A percentile compares a stretch with the other conserved stretches of the same genome.
Conservation (phyloP, 108 stramenopile genomes). For the Cyclotella sp. region DNA sequence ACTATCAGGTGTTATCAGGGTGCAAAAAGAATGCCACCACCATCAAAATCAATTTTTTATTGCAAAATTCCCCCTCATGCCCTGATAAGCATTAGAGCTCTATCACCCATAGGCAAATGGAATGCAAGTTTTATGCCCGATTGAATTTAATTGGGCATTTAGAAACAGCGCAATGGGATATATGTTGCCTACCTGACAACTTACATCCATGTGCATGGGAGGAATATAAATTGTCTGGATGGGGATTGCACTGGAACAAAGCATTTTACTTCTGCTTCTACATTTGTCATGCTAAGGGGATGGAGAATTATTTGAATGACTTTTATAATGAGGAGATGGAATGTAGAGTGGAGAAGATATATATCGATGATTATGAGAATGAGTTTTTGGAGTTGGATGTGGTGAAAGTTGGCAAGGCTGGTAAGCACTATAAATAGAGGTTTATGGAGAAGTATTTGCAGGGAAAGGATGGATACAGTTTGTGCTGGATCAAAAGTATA, state of each 20-base stretch:
- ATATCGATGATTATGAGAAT: conserved; percentile 22
- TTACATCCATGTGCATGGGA: conserved; percentile 45
- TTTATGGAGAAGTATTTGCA: conserved; percentile 1
- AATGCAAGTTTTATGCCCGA: background rate
- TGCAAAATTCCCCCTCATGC: background rate
- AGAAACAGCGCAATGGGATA: conserved; percentile 14
- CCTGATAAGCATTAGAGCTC: conserved; percentile 16
- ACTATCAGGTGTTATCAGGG: background rate
- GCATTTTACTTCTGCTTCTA: conserved; percentile 47
- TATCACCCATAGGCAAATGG: conserved; percentile 15
- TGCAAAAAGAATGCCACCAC: background rate
- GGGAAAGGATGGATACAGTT: background rate
- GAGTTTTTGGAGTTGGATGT: conserved; percentile 13
- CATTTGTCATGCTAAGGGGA: conserved; percentile 12
- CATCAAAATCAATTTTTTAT: no score
- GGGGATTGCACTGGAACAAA: conserved; percentile 49
- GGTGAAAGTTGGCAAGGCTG: conserved; percentile 5
- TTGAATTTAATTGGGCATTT: conserved; percentile 22
- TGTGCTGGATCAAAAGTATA: background rate
- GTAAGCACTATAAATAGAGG: background rate
- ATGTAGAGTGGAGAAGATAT: conserved; percentile 9
- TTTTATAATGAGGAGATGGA: conserved; percentile 11
- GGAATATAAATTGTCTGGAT: conserved; percentile 49
- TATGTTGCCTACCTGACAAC: background rate
- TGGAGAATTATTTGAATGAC: background rate